Percentiles rank a stretch among this genome's conserved stretches.
Evolutionary conservation across 129 eudicot species (phyloP).

Genomic region (Ambrosia artemisiifolia): DNA sequence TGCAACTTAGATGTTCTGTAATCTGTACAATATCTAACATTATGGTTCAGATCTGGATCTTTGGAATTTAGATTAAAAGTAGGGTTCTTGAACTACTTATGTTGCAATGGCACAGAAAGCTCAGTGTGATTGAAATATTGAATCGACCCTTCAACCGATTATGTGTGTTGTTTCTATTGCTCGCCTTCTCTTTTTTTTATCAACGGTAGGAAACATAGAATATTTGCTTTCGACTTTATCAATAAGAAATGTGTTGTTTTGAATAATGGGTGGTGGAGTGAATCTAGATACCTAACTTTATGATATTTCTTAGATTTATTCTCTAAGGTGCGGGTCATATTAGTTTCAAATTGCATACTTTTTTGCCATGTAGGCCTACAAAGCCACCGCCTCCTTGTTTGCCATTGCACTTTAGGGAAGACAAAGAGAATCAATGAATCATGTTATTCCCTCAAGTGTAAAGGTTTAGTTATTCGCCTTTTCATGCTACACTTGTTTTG

Average conservation of each 20-base stretch:
- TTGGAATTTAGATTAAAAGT: neutral
- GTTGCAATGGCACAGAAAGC: neutral
- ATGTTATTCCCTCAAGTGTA: constrained; percentile 24
- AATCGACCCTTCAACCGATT: neutral
- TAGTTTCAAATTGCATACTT: constrained; percentile 32
- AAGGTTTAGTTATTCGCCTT: constrained; percentile 12
- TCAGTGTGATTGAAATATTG: neutral
- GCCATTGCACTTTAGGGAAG: constrained; percentile 26
- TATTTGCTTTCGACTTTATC: constrained; percentile 21
- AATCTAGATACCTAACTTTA: constrained; percentile 27
- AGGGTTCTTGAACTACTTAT: neutral
- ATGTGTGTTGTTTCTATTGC: neutral
- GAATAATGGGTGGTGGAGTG: constrained; percentile 28
- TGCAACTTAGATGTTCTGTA: constrained; percentile 15
- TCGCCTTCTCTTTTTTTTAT: neutral
- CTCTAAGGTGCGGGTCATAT: constrained; percentile 30
- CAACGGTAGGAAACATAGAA: constrained; percentile 27
- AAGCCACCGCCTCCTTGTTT: constrained; percentile 21
- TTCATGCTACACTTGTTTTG: neutral
- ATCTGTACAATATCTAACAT: neutral
- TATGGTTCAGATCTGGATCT: constrained; percentile 6
- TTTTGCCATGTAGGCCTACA: constrained; percentile 25
- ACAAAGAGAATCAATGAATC: constrained; percentile 30
- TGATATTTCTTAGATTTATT: constrained; percentile 18
- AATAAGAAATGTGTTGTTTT: neutral